phyloP scores from a whole-genome alignment of 768 basidiomycete species.

The Amanita muscaria region DNA sequence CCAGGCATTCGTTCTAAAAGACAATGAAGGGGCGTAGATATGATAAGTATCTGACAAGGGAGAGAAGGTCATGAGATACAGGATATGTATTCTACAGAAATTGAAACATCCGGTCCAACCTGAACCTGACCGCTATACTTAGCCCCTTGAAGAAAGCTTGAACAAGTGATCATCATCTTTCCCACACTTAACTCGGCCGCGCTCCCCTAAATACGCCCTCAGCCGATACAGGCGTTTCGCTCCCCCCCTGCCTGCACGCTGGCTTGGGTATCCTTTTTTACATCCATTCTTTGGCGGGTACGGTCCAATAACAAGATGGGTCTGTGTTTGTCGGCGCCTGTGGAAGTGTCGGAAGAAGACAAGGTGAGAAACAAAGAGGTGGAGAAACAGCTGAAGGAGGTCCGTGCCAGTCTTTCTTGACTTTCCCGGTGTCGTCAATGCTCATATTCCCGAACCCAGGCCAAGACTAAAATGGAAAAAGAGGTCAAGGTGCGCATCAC shows the following conservation, averaged over 20 bases:
- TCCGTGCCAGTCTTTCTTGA: constrained; percentile 22
- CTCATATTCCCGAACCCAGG: constrained; percentile 31
- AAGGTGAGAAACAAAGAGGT: constrained; percentile 56
- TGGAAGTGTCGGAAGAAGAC: constrained; percentile 64
- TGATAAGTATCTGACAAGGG: no score
- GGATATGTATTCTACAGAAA: no score
- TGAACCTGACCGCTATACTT: no score
- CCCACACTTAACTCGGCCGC: no score
- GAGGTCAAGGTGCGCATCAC: constrained; percentile 61
- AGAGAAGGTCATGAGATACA: no score
- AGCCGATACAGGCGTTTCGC: not conserved
- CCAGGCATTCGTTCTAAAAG: no score
- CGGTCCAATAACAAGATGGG: constrained; percentile 49
- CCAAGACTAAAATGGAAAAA: constrained; percentile 57
- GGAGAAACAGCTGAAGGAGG: constrained; percentile 74
- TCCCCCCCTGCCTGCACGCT: constrained; percentile 4
- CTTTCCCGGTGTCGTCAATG: constrained; percentile 1
- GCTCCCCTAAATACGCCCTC: no score
- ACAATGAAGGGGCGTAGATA: no score
- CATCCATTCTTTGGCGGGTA: constrained; percentile 4
- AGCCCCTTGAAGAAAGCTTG: no score
- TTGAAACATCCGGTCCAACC: no score
- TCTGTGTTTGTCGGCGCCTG: constrained; percentile 61
- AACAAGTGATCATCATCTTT: no score
- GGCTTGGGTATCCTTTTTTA: not conserved